Conservation (phyloP, 2,329 filamentous ascomycete species). For the Xylariaceae sp. region DNA sequence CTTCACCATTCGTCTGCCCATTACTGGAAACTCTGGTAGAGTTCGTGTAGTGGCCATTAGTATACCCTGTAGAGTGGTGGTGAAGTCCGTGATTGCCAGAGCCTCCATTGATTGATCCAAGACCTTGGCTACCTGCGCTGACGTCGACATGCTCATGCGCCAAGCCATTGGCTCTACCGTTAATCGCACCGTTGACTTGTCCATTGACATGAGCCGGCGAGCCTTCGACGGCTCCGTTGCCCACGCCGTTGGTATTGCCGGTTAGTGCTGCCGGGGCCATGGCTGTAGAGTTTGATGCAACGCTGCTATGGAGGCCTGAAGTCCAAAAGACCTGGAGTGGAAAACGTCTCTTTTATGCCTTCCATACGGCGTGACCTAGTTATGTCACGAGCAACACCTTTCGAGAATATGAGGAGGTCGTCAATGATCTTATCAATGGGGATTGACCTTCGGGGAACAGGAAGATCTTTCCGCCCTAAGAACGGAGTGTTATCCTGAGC, state of each 20-base stretch:
- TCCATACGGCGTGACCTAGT: slow-evolving; percentile 1
- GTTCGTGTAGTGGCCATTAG: slow-evolving; percentile 31
- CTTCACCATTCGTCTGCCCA: slow-evolving; percentile 9
- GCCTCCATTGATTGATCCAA: slow-evolving; percentile 15
- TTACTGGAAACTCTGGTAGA: slow-evolving; percentile 27
- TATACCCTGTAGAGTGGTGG: slow-evolving; percentile 13
- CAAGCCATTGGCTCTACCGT: slow-evolving; percentile 28
- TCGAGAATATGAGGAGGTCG: neutral
- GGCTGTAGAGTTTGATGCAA: slow-evolving; percentile 31
- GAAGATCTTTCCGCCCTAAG: slow-evolving; percentile 41
- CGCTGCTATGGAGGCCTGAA: slow-evolving; percentile 28
- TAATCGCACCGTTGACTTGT: slow-evolving; percentile 34
- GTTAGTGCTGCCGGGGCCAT: slow-evolving; percentile 41
- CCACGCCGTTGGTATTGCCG: slow-evolving; percentile 35
- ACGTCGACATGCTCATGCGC: slow-evolving; percentile 16
- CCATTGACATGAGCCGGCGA: slow-evolving; percentile 39
- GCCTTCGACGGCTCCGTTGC: slow-evolving; percentile 32
- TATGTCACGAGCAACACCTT: neutral
- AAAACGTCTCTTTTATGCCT: slow-evolving; percentile 35
- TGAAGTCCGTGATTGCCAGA: slow-evolving; percentile 11
- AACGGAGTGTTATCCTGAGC: slow-evolving; percentile 35
- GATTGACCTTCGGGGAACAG: slow-evolving; percentile 36
- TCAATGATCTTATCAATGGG: slow-evolving; percentile 10
- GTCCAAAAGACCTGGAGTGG: slow-evolving; percentile 26
- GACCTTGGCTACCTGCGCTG: slow-evolving; percentile 15